Evolutionary conservation across 371 early-diverging fungal species (phyloP), one percentile per base, ranked within the genome.

Genomic region (Apophysomyces trapeziformis): DNA sequence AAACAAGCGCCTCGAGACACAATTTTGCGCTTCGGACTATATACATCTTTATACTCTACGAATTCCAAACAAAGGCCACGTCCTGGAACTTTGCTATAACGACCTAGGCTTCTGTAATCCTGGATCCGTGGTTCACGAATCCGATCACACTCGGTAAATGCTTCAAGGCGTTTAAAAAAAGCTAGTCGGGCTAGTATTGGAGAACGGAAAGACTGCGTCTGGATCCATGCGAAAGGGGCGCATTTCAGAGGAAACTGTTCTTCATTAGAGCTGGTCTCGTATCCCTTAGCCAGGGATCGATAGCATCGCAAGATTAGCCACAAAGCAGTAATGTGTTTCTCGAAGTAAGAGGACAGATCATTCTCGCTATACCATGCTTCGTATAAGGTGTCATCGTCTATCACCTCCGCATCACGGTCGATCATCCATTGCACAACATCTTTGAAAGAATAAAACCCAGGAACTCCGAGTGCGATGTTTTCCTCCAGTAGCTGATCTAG

Each of bases 141-240:
- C 44, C 65, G 66, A 8, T 77, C 73, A 63, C 73, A 77, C 1
- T 63, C 41, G 3, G 69, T 62, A 11, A 77, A 57, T 16, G 70
- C 66, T 63, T 82, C 82, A 11, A 77, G 41, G 35, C 73, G 73
- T 38, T 76, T 78, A 41, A 81, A 81, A 36, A 77, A 77, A 6
- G 69, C 64, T 9, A 82, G 60, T 36, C 74, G 75, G 5, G 73
- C 75, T 21, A 81, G 56, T 11, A 65, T 56, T 1, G 64, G 47
- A 18, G 73, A 65, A 14, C 58, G 41, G 45, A 73, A 75, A 0
- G 47, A 8, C n/a, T 58, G 65, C 2, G 69, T 41, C n/a, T 36
- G 12, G 45, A 61, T 68, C 72, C 80, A 76, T 46, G 18, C 16
- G 47, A 82, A 77, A 1, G 67, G 67, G 8, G 39, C 60, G 12